Base-by-base conservation (phyloP, 2,329 filamentous ascomycete species). In the Penicillium sp. region DNA sequence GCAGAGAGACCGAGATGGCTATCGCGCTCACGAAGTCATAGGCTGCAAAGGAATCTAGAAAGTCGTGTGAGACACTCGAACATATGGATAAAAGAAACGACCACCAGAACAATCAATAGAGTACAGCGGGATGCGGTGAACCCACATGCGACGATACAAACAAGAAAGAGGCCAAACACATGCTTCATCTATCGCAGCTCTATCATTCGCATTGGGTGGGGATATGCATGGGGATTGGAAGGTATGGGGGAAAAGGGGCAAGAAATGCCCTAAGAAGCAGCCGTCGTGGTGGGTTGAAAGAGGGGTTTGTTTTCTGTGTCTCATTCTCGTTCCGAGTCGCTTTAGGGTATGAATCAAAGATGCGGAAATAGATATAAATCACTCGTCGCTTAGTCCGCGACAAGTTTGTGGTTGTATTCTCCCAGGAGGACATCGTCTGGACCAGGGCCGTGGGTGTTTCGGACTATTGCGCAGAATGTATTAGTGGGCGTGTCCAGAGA, bases 381-480 rank as follows among this genome's bases (percentile, higher is more conserved):
- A 48, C 22, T 25, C 22, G 4, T 5, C 22, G 10, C 41, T 68
- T 60, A 75, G 60, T 86, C 83, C 43, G 82, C 78, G 58, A 85
- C 82, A 60, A 80, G 80, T 64, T 86, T 87, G 53, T 79, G 80
- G 56, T 77, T 79, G 64, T 84, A 87, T 61, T 92, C 85, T 11
- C 84, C 85, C 29, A 95, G 76, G 42, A 92, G 72, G 46, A 95
- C 83, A 65, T 91, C 87, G 59, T 89, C 85, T 4, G 66, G 80
- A 61, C 64, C 78, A 66, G 69, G 83, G 56, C 67, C 83, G 55
- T 70, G 74, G 52, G 77, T 78, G 52, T 76, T 81, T 70, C 69
- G 77, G 50, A 77, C 78, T 80, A 48, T 53, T 44, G 41, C 47
- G 56, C 35, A 41, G 37, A 25, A 18, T 13, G 9, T 10, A 45